phyloP scores from a whole-genome alignment of 345 rosid genomes.

The Geranium brycei region DNA sequence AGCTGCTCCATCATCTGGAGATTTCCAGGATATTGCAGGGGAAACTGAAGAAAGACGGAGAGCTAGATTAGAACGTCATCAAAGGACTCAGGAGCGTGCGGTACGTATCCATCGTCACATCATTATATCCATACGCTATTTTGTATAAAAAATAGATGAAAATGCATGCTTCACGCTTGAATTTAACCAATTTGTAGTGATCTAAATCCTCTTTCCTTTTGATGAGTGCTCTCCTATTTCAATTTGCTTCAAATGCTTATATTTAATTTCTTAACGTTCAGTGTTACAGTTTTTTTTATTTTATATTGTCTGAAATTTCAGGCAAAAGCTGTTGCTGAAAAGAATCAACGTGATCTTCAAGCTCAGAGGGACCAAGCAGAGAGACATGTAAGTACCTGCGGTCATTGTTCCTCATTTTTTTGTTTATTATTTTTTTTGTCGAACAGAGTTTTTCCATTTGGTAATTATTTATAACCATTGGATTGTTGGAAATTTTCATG shows the following conservation, averaged over 20 bases:
- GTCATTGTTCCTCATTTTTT: constrained; percentile 3
- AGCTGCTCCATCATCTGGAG: constrained; percentile 51
- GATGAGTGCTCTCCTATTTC: neutral
- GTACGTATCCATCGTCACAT: constrained; percentile 30
- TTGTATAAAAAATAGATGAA: constrained; percentile 4
- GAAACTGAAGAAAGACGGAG: constrained; percentile 89
- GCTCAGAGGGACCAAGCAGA: constrained; percentile 89
- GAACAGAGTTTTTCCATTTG: neutral
- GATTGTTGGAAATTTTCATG: neutral
- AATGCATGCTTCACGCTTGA: constrained; percentile 1
- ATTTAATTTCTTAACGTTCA: neutral
- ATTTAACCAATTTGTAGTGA: neutral
- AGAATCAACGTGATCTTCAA: constrained; percentile 86
- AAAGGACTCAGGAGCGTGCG: constrained; percentile 96
- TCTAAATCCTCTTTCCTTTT: neutral
- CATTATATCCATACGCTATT: constrained; percentile 10
- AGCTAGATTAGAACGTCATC: constrained; percentile 91
- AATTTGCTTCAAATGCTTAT: neutral
- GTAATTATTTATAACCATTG: neutral
- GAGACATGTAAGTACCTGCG: constrained; percentile 63
- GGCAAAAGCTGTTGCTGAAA: constrained; percentile 95
- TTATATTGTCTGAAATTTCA: constrained; percentile 16
- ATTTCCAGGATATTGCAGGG: constrained; percentile 77
- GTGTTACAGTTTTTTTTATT: neutral
- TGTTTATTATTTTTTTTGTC: constrained; percentile 3